Base-by-base conservation (phyloP, 495 filamentous ascomycete genomes). In the Aspergillus funiculosus region DNA sequence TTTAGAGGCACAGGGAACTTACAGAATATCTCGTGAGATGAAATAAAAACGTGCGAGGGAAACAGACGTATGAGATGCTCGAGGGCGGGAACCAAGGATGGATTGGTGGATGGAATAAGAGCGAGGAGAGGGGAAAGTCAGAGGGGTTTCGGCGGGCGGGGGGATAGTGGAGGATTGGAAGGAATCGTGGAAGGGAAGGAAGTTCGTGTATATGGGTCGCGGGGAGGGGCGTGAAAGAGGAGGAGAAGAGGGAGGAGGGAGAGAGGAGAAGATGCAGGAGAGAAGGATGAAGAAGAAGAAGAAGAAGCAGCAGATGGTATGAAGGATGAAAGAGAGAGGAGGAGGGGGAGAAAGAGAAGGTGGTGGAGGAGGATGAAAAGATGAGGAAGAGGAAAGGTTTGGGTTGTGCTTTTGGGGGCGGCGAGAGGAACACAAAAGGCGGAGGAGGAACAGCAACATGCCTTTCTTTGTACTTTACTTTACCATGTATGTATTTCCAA, bases 111-210 rank as follows among this genome's bases (percentile, higher is more conserved):
- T 36, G 21, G 26, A 19, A 43, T 28, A 32, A 18, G 22, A 28
- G 34, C 18, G 44, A 43, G 32, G 29, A n/a, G 34, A 36, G 26
- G 37, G 38, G 38, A 26, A 50, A 47, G 44, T 29, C 44, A 52
- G 38, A 43, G 43, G 39, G 44, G 39, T 52, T 57, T 61, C 46
- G 46, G 50, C 39, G 51, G 45, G 55, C 42, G 48, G 57, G 46
- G 44, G 43, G 57, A 48, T n/a, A 48, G 54, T 48, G 45, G 31
- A 51, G 61, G 56, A n/a, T 59, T 56, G 56, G 61, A 59, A 60
- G 58, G 55, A 59, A 48, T 44, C 38, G 46, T 43, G 46, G 25
- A 35, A 46, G 28, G 32, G 47, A 36, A 36, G 30, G 53, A 37
- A 31, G 52, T 56, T 54, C 28, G 53, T 40, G 40, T 37, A 57